Conservation (phyloP, 192 early-diverging fungal genomes). For the Mortierella alpina region DNA sequence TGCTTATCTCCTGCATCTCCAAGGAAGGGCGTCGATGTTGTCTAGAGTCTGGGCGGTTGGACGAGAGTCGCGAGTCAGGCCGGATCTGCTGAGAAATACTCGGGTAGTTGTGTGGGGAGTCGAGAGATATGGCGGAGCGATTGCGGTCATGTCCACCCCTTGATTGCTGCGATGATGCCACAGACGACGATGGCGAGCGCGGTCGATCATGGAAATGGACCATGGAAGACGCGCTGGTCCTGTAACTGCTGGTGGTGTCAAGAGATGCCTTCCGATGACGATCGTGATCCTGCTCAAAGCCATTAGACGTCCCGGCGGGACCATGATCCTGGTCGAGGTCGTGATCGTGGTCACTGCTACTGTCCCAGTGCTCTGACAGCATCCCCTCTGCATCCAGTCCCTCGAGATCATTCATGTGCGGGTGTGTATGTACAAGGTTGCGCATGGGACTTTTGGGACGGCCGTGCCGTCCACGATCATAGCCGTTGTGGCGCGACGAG, state of each 20-base stretch:
- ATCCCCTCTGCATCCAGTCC: conserved; percentile 33
- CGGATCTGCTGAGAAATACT: conserved; percentile 13
- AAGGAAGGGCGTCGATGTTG: not conserved
- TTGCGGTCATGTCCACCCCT: conserved; percentile 1
- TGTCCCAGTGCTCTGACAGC: conserved; percentile 35
- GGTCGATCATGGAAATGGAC: conserved; percentile 16
- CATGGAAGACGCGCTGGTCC: conserved; percentile 13
- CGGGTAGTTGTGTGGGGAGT: not conserved
- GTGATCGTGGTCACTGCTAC: conserved; percentile 17
- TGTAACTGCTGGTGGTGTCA: conserved; percentile 31
- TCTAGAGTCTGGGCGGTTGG: not conserved
- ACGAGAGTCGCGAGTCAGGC: conserved; percentile 1
- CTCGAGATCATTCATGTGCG: conserved; percentile 19
- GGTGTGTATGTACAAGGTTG: not conserved
- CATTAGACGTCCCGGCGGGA: not conserved
- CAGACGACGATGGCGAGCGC: conserved; percentile 7
- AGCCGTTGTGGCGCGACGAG: conserved; percentile 18
- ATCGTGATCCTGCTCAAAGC: conserved; percentile 1
- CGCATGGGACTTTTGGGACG: conserved; percentile 33
- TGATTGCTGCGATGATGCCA: conserved; percentile 6
- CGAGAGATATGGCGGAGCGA: conserved; percentile 1
- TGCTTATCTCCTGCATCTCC: conserved; percentile 28
- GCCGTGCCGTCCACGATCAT: not conserved
- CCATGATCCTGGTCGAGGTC: not conserved
- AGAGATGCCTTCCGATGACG: conserved; percentile 7